Conservation (phyloP, 179 eudicot species). For the Beta macrorhiza region DNA sequence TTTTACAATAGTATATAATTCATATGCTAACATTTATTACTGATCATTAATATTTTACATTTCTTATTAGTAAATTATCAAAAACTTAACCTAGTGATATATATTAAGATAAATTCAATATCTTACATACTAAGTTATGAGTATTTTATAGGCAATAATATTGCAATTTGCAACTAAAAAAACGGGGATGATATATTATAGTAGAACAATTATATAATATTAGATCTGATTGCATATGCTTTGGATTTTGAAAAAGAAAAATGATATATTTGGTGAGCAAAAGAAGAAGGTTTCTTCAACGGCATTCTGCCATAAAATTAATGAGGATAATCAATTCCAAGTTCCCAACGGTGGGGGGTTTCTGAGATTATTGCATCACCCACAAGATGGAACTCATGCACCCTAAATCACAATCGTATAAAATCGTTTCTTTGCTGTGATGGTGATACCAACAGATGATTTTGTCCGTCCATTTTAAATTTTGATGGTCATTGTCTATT, state of each 20-base stretch:
- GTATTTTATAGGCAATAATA: too few relatives aligned
- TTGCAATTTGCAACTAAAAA: too few relatives aligned
- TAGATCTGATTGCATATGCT: not conserved
- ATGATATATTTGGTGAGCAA: slow-evolving; percentile 2
- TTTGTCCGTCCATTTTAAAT: slow-evolving; percentile 28
- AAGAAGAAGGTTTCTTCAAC: slow-evolving; percentile 28
- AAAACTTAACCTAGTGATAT: too few relatives aligned
- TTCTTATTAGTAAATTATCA: too few relatives aligned
- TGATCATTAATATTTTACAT: too few relatives aligned
- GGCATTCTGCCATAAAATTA: slow-evolving; percentile 31
- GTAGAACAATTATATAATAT: too few relatives aligned
- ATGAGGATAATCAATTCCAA: slow-evolving; percentile 23
- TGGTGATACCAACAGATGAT: not conserved
- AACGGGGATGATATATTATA: too few relatives aligned
- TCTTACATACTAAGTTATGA: too few relatives aligned
- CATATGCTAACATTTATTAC: too few relatives aligned
- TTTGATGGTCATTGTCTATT: slow-evolving; percentile 35
- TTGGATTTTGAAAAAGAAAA: not conserved
- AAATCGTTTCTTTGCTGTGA: not conserved
- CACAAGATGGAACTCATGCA: not conserved
- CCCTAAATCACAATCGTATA: slow-evolving; percentile 15
- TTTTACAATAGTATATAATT: too few relatives aligned
- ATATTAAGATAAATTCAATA: too few relatives aligned
- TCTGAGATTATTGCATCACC: not conserved
- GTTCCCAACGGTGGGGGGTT: slow-evolving; percentile 8